Evolutionary conservation across 2,329 filamentous ascomycete species (phyloP), one percentile per base, ranked within the genome.

Genomic region (Claviceps pazoutovae): DNA sequence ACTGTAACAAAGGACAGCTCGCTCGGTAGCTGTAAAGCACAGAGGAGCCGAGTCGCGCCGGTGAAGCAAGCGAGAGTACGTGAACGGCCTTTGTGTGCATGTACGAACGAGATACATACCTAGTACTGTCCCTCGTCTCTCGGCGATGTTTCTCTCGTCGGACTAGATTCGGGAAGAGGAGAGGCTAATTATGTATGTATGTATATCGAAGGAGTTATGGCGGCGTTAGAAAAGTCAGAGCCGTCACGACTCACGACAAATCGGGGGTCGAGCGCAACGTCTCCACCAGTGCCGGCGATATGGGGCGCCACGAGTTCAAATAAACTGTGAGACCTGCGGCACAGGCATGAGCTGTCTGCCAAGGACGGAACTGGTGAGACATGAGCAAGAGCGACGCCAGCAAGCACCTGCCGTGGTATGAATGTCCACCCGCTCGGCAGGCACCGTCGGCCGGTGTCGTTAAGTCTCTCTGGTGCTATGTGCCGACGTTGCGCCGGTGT

Each of bases 221-320:
- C 30, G 30, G 30, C 30, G 30, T 34, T 11, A 34, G 9, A 34
- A 34, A 34, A 11, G 9, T 34, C 30, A 34, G 30, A 34, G 30
- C 30, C 9, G 30, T 30, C 26, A 30, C 26, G 26, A 30, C 7
- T 34, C 30, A 34, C 30, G 30, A 34, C 30, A 11, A 34, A 34
- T 34, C 30, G 30, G 26, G 8, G 26, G 30, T 34, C 30, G 30
- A 34, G 30, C 30, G 30, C 30, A 34, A 34, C 30, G 21, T 39
- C 50, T 49, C 50, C 50, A 49, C 46, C 38, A 37, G 45, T 41
- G 50, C n/a, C 51, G 41, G 51, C 51, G 41, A 34, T 45, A 44
- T 52, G 39, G 41, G 39, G 51, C 51, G 41, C 48, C 48, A 30
- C 16, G 23, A 51, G 45, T 51, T 51, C 34, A n/a, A 51, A 26